These are phyloP conservation scores for Xylariaceae sp. DNA, from an alignment of 2,329 filamentous ascomycete genomes.

Conservation along the genomic window DNA sequence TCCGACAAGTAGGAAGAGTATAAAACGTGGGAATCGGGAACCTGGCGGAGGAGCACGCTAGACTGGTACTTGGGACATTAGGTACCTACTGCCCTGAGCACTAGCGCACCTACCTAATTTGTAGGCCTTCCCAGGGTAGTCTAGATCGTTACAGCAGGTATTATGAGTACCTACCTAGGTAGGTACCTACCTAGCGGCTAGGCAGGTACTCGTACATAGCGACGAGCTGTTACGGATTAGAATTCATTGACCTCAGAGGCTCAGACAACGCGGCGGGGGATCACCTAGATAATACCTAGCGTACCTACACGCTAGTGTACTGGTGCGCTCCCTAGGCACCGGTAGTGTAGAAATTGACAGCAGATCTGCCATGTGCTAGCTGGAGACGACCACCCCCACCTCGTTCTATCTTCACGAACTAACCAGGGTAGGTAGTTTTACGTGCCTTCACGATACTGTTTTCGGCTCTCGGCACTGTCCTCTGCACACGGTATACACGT, in stretches of 20 bases:
- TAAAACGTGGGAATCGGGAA: background rate
- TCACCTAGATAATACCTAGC: background rate
- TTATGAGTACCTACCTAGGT: background rate
- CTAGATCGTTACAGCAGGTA: background rate
- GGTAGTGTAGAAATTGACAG: background rate
- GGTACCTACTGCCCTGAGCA: background rate
- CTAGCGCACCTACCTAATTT: background rate
- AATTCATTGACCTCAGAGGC: background rate
- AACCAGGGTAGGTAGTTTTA: background rate
- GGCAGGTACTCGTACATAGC: background rate
- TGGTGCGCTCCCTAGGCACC: background rate
- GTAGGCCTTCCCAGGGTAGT: background rate
- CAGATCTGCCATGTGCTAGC: background rate
- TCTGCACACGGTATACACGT: too few relatives aligned
- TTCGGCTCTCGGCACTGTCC: too few relatives aligned
- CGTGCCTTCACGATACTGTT: background rate
- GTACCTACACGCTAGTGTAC: background rate
- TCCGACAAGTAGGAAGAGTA: conserved; percentile 1
- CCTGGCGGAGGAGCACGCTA: background rate
- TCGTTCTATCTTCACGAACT: background rate
- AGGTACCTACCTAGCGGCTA: too few relatives aligned
- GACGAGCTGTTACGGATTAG: background rate
- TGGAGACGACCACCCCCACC: background rate
- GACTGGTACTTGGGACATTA: background rate
- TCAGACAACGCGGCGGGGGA: background rate